phyloP scores from a whole-genome alignment of 1,284 basidiomycete species.

The Pholiota adiposa region DNA sequence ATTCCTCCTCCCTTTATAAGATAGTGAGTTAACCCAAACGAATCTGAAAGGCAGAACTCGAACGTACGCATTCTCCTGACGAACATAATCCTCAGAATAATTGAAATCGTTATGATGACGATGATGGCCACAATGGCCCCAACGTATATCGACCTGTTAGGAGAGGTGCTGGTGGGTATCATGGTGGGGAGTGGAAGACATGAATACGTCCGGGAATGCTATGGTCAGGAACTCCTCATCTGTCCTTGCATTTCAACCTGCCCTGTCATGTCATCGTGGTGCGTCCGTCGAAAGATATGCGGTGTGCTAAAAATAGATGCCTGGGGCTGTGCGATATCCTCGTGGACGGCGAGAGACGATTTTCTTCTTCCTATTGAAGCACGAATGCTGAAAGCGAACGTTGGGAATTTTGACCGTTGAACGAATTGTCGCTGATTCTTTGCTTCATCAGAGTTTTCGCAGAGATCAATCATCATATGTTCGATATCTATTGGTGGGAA shows the following conservation, averaged over 20 bases:
- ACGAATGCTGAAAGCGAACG: too few species aligned
- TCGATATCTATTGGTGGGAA: too few species aligned
- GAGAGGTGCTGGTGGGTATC: background rate
- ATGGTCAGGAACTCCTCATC: background rate
- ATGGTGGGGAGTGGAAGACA: background rate
- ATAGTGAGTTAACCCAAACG: background rate
- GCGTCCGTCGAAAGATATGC: background rate
- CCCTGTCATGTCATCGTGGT: background rate
- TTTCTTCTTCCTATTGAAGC: too few species aligned
- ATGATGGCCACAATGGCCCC: background rate
- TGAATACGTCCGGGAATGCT: background rate
- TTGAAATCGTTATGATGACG: background rate
- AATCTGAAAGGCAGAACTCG: background rate
- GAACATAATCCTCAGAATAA: background rate
- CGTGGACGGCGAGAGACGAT: background rate
- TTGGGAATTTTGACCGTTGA: too few species aligned
- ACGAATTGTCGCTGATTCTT: too few species aligned
- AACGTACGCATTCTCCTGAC: background rate
- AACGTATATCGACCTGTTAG: background rate
- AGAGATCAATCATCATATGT: too few species aligned
- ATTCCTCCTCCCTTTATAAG: background rate
- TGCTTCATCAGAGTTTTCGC: too few species aligned
- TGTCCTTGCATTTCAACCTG: background rate
- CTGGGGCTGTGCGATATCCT: background rate
- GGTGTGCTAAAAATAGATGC: background rate